Percentiles rank a stretch among this genome's conserved stretches.
Evolutionary conservation across 2,329 filamentous ascomycete species (phyloP).

Genomic region (Salinomyces thailandicus): DNA sequence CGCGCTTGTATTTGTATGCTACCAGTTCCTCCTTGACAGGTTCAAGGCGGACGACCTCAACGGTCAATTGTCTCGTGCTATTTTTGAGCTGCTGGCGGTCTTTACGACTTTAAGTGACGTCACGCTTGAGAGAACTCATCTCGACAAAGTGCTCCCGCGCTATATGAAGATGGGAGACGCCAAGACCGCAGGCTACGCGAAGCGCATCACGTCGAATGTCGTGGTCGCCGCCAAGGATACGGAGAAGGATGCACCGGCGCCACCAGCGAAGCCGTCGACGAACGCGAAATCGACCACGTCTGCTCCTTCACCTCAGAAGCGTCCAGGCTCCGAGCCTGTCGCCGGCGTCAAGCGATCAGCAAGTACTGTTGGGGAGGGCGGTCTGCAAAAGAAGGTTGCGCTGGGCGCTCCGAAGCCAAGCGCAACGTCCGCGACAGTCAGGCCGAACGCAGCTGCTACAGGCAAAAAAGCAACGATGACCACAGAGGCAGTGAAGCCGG

Average conservation of each 20-base stretch:
- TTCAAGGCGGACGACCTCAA: conserved; percentile 37
- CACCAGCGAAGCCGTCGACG: neutral
- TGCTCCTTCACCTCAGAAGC: conserved; percentile 3
- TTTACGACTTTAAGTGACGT: conserved; percentile 53
- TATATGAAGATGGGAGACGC: conserved; percentile 56
- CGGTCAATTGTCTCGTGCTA: conserved; percentile 30
- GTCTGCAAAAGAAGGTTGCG: conserved; percentile 27
- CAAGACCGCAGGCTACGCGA: conserved; percentile 51
- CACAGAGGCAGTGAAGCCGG: conserved; percentile 10
- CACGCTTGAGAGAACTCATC: conserved; percentile 52
- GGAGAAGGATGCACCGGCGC: conserved; percentile 10
- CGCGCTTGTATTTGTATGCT: conserved; percentile 35
- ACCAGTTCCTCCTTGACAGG: conserved; percentile 40
- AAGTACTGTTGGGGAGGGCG: conserved; percentile 13
- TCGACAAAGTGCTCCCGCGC: conserved; percentile 53
- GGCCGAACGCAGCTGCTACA: conserved; percentile 11
- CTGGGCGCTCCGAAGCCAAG: conserved; percentile 13
- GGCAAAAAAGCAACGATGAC: conserved; percentile 16
- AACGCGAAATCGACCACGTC: conserved; percentile 7
- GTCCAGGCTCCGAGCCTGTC: conserved; percentile 14
- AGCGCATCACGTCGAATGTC: conserved; percentile 41
- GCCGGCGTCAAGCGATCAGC: conserved; percentile 27
- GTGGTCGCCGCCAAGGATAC: conserved; percentile 30
- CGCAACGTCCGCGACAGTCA: conserved; percentile 8
- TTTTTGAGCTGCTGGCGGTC: conserved; percentile 48